Percentiles rank a stretch among this genome's conserved stretches.
Conservation (phyloP, 805 yeast genomes). For the Diddensiella caesifluorescens region DNA sequence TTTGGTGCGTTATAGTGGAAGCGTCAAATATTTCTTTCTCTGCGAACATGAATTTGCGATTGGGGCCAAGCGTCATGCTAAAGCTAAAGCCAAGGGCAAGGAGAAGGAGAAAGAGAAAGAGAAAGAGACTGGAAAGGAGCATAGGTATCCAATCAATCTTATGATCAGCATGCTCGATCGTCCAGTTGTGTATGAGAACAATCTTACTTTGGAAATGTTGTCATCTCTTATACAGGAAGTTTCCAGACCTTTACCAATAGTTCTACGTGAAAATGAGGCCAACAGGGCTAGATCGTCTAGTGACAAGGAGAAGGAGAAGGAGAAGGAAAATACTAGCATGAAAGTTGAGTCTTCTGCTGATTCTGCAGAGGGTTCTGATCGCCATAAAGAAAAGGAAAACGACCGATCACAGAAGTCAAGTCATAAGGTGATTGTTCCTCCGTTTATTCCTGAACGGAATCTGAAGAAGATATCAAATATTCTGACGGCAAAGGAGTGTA, state of each 20-base stretch:
- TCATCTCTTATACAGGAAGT: conserved; percentile 72
- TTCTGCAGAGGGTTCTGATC: not conserved
- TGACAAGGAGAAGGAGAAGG: conserved; percentile 1
- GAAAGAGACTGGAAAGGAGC: conserved; percentile 30
- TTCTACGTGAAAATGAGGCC: conserved; percentile 35
- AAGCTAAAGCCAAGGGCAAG: too few relatives aligned
- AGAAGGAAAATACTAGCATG: not conserved
- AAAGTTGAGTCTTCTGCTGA: conserved; percentile 1
- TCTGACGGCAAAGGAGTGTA: conserved; percentile 75
- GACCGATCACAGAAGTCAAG: conserved; percentile 5
- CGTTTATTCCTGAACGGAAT: conserved; percentile 58
- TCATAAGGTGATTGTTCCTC: conserved; percentile 35
- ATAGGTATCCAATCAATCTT: conserved; percentile 62
- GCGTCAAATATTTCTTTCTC: conserved; percentile 66
- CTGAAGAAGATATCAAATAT: conserved; percentile 60
- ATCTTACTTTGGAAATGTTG: conserved; percentile 67
- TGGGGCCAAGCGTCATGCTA: conserved; percentile 34
- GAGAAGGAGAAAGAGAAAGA: conserved; percentile 33
- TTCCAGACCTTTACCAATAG: conserved; percentile 61
- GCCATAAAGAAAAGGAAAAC: not conserved
- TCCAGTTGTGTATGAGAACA: conserved; percentile 62
- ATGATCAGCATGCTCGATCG: conserved; percentile 59
- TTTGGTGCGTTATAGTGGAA: conserved; percentile 60
- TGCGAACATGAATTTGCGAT: conserved; percentile 61
- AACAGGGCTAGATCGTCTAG: not conserved